Conservation (phyloP, 805 yeast species). For the Torulaspora gathmanii region DNA sequence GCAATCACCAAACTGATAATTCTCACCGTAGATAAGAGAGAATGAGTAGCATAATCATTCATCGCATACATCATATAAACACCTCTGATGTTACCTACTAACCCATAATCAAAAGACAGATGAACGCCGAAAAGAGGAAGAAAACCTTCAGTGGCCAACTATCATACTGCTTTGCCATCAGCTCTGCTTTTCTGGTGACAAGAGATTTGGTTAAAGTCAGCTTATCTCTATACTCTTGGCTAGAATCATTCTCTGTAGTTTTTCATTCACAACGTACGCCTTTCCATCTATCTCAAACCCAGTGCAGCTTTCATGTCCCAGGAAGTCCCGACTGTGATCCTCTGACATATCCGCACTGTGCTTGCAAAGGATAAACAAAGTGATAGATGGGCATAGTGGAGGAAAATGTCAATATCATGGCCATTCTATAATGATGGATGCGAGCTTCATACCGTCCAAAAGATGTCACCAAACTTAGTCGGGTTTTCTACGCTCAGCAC, state of each 20-base stretch:
- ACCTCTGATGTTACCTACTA: constrained; percentile 48
- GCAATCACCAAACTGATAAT: constrained; percentile 51
- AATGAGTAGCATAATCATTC: constrained; percentile 45
- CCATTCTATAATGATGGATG: background rate
- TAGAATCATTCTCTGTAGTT: background rate
- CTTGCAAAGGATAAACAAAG: background rate
- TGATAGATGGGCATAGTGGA: too few relatives aligned
- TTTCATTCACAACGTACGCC: background rate
- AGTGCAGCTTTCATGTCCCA: background rate
- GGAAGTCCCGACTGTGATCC: background rate
- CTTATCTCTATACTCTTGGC: constrained; percentile 5
- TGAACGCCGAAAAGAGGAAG: constrained; percentile 42
- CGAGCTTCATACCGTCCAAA: too few relatives aligned
- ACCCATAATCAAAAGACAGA: constrained; percentile 51
- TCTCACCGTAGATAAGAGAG: constrained; percentile 48
- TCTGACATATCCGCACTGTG: background rate
- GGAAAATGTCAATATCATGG: too few relatives aligned
- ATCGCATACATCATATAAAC: constrained; percentile 47
- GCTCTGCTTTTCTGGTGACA: constrained; percentile 47
- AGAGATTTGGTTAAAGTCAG: constrained; percentile 34
- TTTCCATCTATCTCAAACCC: background rate
- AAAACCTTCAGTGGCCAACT: constrained; percentile 28
- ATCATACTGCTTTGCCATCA: constrained; percentile 43
- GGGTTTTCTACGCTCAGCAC: too few relatives aligned
- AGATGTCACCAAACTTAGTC: too few relatives aligned